These are phyloP conservation scores for Penicillium sp. DNA, from an alignment of 2,329 filamentous ascomycete species.

Conservation along the genomic window DNA sequence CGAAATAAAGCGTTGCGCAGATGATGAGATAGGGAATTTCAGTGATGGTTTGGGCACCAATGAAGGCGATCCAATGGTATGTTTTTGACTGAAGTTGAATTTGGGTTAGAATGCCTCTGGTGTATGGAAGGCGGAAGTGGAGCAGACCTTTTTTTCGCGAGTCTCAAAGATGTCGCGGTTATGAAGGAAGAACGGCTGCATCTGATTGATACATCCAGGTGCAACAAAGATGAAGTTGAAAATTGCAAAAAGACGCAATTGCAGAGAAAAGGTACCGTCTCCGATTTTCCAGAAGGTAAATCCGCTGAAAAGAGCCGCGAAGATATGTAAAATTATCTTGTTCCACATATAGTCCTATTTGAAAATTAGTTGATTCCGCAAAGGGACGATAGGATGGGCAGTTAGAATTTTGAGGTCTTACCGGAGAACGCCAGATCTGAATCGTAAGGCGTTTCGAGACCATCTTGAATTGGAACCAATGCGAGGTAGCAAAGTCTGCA, in stretches of 20 bases:
- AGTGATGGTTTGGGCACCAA: slow-evolving; percentile 55
- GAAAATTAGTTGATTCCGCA: not conserved
- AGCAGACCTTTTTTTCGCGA: slow-evolving; percentile 58
- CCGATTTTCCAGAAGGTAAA: slow-evolving; percentile 67
- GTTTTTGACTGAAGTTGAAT: slow-evolving; percentile 52
- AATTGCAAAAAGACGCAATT: slow-evolving; percentile 62
- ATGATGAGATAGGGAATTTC: slow-evolving; percentile 54
- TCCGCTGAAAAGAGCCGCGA: slow-evolving; percentile 62
- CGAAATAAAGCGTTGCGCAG: slow-evolving; percentile 52
- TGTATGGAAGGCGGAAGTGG: not conserved
- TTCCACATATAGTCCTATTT: slow-evolving; percentile 50
- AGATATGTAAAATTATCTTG: slow-evolving; percentile 57
- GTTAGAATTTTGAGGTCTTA: slow-evolving; percentile 12
- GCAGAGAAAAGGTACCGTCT: slow-evolving; percentile 54
- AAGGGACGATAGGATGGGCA: not conserved
- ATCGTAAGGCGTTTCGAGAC: slow-evolving; percentile 39
- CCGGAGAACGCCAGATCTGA: slow-evolving; percentile 40
- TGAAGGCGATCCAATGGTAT: slow-evolving; percentile 64
- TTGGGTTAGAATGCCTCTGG: not conserved
- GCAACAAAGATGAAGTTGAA: slow-evolving; percentile 69
- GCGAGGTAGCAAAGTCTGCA: slow-evolving; percentile 43
- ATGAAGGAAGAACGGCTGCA: slow-evolving; percentile 63
- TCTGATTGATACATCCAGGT: slow-evolving; percentile 61
- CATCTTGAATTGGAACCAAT: slow-evolving; percentile 45
- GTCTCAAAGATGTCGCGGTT: slow-evolving; percentile 62